Evolutionary conservation across 768 basidiomycete genomes (phyloP).

Genomic region (Serendipita vermifera): DNA sequence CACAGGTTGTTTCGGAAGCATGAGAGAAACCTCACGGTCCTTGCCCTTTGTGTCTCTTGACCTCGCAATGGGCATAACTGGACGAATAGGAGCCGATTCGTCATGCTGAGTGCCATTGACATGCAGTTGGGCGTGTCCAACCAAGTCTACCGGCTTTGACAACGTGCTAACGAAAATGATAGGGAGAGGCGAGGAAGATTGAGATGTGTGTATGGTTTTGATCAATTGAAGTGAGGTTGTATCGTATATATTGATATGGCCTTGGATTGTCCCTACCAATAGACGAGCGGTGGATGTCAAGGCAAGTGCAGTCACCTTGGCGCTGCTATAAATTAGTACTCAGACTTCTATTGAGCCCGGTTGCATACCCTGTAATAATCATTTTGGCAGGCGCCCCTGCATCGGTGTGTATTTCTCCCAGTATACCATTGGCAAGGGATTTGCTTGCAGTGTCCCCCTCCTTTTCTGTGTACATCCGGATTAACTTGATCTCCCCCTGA

Average conservation of each 20-base stretch:
- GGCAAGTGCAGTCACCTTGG: constrained; percentile 56
- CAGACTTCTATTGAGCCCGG: constrained; percentile 6
- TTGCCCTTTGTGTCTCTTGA: constrained; percentile 59
- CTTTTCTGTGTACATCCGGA: constrained; percentile 48
- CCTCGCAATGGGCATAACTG: constrained; percentile 58
- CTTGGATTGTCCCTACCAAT: constrained; percentile 64
- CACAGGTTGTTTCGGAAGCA: constrained; percentile 31
- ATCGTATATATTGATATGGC: constrained; percentile 69
- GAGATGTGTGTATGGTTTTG: constrained; percentile 51
- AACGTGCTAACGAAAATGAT: constrained; percentile 68
- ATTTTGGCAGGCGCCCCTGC: constrained; percentile 17
- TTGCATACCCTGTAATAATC: constrained; percentile 55
- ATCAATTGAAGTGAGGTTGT: constrained; percentile 82
- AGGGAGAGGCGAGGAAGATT: constrained; percentile 27
- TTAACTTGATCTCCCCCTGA: constrained; percentile 45
- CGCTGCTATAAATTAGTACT: constrained; percentile 9
- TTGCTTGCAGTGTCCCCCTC: constrained; percentile 18
- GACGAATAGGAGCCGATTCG: constrained; percentile 52
- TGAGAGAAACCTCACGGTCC: constrained; percentile 53
- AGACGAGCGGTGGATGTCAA: constrained; percentile 72
- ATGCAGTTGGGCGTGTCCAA: constrained; percentile 61
- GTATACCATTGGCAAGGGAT: not conserved
- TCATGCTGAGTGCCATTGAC: constrained; percentile 26
- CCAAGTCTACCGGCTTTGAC: constrained; percentile 75
- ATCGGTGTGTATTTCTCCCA: not conserved